Conservation (phyloP, 2,329 filamentous ascomycete genomes). For the Colletotrichum tabaci region DNA sequence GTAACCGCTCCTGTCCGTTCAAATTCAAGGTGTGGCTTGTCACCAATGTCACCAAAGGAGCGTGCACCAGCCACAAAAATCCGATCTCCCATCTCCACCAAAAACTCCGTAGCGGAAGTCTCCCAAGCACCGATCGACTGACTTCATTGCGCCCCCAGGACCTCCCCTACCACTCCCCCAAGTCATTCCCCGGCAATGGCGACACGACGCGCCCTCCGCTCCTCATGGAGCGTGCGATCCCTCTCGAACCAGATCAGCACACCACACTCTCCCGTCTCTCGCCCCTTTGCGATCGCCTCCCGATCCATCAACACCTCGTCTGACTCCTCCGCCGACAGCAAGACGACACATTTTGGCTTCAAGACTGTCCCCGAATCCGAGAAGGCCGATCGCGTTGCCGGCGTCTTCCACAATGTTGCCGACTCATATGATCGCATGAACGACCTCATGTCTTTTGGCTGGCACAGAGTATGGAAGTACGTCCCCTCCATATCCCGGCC, state of each 20-base stretch:
- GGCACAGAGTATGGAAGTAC: conserved; percentile 94
- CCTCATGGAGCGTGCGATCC: conserved; percentile 27
- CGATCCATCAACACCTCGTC: conserved; percentile 46
- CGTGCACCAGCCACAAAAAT: conserved; percentile 38
- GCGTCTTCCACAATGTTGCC: conserved; percentile 95
- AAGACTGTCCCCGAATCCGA: conserved; percentile 85
- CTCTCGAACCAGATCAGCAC: conserved; percentile 18
- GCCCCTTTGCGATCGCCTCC: conserved; percentile 50
- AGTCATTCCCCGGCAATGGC: conserved; percentile 26
- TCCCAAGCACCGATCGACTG: conserved; percentile 28
- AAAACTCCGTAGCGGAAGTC: conserved; percentile 37
- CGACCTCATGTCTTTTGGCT: conserved; percentile 97
- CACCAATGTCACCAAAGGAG: conserved; percentile 3
- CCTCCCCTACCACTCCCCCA: conserved; percentile 17
- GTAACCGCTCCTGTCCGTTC: neutral
- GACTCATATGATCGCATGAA: conserved; percentile 98
- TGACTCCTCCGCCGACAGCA: conserved; percentile 51
- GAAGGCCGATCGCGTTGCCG: conserved; percentile 81
- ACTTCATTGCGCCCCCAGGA: conserved; percentile 32
- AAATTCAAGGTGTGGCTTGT: conserved; percentile 38
- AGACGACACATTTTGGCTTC: conserved; percentile 92
- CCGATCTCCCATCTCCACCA: conserved; percentile 34
- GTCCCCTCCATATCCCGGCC: conserved; percentile 46
- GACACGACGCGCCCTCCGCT: conserved; percentile 36
- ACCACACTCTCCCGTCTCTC: conserved; percentile 6